phyloP scores from a whole-genome alignment of 345 rosid genomes.

The Psidium guajava region DNA sequence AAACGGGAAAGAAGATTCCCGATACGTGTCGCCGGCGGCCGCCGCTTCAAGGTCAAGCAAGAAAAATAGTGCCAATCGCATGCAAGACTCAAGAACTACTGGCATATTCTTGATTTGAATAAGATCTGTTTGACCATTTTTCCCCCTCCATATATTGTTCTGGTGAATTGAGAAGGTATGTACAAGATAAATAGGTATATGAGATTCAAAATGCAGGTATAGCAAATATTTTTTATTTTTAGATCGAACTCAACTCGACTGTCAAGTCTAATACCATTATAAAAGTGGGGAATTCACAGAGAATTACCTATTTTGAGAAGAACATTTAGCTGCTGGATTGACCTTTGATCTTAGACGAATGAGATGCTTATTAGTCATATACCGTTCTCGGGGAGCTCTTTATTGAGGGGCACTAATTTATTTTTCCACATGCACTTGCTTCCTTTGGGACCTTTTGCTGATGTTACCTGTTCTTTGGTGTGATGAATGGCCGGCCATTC shows the following conservation, averaged over 20 bases:
- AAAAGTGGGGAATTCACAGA: not conserved
- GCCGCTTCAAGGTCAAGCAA: constrained; percentile 17
- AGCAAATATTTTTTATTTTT: not conserved
- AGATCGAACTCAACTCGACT: too few relatives aligned
- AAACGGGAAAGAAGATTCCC: constrained; percentile 29
- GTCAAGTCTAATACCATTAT: not conserved
- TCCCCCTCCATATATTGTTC: not conserved
- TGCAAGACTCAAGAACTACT: not conserved
- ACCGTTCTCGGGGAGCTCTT: not conserved
- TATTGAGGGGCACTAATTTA: not conserved
- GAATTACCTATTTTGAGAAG: not conserved
- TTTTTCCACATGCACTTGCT: not conserved
- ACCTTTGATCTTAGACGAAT: not conserved
- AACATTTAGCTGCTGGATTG: not conserved
- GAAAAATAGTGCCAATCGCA: not conserved
- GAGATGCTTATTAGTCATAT: too few relatives aligned
- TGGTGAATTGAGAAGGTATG: not conserved
- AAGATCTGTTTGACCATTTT: not conserved
- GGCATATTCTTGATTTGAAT: not conserved
- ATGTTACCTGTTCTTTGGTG: not conserved
- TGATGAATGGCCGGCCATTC: not conserved
- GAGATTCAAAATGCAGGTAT: not conserved
- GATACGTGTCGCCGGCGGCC: constrained; percentile 17
- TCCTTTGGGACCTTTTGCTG: not conserved
- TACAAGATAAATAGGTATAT: not conserved